Conservation (phyloP, 208 protist species). For the Acanthamoeba rhysodes region DNA sequence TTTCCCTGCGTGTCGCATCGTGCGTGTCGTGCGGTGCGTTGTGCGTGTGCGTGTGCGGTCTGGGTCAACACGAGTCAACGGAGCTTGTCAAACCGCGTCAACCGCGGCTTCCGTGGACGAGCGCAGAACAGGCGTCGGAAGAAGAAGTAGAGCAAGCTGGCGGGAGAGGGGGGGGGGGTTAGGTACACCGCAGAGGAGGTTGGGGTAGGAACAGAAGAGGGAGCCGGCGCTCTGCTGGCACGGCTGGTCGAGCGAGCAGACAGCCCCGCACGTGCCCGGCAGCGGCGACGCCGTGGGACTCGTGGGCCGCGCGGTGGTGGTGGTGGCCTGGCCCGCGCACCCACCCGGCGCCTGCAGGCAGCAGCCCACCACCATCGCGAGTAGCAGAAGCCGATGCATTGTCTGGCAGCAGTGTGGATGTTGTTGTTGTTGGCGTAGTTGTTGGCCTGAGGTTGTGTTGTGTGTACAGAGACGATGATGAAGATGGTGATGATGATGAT, state of each 20-base stretch:
- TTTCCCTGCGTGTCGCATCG: background rate
- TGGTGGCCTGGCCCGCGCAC: background rate
- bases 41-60: background rate
- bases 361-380: background rate
- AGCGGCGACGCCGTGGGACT: background rate
- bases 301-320: background rate
- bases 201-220: slow-evolving; percentile 29
- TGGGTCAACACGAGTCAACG: background rate
- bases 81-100: background rate
- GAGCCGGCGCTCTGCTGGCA: background rate
- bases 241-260: background rate
- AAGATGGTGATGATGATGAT: background rate
- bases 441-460: background rate
- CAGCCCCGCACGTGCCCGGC: background rate
- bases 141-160: background rate
- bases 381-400: background rate
- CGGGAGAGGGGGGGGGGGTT: background rate
- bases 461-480: background rate
- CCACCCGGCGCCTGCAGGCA: background rate
- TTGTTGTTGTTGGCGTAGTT: background rate
- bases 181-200: background rate
- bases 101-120: background rate
- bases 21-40: background rate
- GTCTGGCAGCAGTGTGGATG: background rate
- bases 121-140: background rate